phyloP scores from a whole-genome alignment of 2,329 filamentous ascomycete genomes.

The Epichloe uncinata region DNA sequence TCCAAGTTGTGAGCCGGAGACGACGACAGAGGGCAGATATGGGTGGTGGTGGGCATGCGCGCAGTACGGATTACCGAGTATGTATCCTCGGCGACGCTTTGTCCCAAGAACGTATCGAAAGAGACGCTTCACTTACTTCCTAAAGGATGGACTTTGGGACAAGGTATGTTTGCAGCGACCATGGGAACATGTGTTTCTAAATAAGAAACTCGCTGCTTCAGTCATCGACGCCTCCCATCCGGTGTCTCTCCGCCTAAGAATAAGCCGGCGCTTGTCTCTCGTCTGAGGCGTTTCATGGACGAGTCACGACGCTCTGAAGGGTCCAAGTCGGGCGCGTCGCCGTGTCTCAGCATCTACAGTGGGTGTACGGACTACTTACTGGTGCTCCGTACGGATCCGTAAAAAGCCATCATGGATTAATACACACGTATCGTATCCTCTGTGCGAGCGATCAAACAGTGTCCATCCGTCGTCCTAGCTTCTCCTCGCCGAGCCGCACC shows the following conservation, averaged over 20 bases:
- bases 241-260: neutral
- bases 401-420: too few species aligned
- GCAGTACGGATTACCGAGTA: too few species aligned
- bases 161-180: too few species aligned
- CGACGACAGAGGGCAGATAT: neutral
- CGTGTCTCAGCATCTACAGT: neutral
- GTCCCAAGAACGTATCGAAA: neutral
- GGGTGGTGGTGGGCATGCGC: too few species aligned
- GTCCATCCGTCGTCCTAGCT: neutral
- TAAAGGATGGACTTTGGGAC: neutral
- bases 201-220: neutral
- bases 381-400: too few species aligned
- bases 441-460: neutral
- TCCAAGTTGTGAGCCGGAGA: neutral
- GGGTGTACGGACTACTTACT: too few species aligned
- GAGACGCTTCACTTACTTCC: neutral
- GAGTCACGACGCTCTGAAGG: neutral
- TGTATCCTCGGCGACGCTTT: too few species aligned
- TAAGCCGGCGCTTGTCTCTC: neutral
- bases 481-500: neutral
- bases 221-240: neutral
- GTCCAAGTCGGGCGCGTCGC: neutral
- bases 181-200: neutral
- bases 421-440: neutral
- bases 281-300: constrained; percentile 5